A percentile compares a stretch with the other conserved stretches of the same genome.
phyloP scores from a whole-genome alignment of 2,329 filamentous ascomycete genomes.

The Colletotrichum zoysiae region DNA sequence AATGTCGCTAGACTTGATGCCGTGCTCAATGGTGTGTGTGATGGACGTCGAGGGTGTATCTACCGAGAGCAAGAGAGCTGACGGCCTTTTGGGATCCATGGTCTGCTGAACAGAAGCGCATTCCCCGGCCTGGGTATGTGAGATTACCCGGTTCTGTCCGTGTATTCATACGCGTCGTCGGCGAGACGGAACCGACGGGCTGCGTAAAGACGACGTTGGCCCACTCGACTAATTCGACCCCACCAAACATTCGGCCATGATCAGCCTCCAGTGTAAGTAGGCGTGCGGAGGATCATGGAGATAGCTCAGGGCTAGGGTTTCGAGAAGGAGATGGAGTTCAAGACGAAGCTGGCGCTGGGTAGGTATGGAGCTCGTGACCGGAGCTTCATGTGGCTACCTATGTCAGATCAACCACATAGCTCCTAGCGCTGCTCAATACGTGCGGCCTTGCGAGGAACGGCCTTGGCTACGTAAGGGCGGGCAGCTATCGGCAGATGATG shows the following conservation, averaged over 20 bases:
- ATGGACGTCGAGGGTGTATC: background rate
- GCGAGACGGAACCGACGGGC: constrained; percentile 22
- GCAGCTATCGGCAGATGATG: no score
- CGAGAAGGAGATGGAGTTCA: constrained; percentile 13
- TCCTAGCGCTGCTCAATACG: constrained; percentile 12
- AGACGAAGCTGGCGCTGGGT: background rate
- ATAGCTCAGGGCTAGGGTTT: constrained; percentile 39
- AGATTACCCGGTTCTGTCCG: background rate
- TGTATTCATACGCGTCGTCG: constrained; percentile 16
- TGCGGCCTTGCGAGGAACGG: background rate
- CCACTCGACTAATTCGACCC: constrained; percentile 18
- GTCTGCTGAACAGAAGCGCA: constrained; percentile 3
- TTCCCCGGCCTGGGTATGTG: constrained; percentile 2
- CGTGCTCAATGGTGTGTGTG: background rate
- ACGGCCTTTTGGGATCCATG: constrained; percentile 22
- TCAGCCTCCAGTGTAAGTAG: constrained; percentile 25
- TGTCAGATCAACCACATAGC: background rate
- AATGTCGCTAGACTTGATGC: background rate
- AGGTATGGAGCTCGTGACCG: constrained; percentile 41
- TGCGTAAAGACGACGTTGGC: constrained; percentile 28
- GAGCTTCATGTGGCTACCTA: constrained; percentile 46
- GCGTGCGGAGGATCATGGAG: constrained; percentile 35
- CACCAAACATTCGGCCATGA: constrained; percentile 30
- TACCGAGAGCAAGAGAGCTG: constrained; percentile 12
- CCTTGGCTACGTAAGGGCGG: background rate